Percentiles rank a stretch among this genome's conserved stretches.
Evolutionary conservation across 805 yeast species (phyloP).

Genomic region (Pichia paraexigua): DNA sequence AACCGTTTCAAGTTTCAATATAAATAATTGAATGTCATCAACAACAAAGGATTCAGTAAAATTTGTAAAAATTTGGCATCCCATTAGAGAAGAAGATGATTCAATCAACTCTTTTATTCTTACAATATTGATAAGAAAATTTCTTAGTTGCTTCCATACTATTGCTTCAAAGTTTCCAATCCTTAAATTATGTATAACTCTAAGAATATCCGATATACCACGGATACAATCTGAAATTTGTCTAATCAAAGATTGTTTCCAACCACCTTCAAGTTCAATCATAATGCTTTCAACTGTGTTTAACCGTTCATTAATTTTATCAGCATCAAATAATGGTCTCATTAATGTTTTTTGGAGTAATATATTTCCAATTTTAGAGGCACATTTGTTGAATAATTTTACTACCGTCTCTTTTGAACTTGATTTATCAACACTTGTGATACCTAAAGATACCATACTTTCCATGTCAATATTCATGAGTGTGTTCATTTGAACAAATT

Average conservation of each 20-base stretch:
- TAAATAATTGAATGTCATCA: constrained; percentile 8
- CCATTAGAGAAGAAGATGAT: not conserved
- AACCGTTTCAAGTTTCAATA: constrained; percentile 17
- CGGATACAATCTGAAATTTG: constrained; percentile 18
- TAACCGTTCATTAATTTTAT: constrained; percentile 25
- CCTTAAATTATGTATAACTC: constrained; percentile 15
- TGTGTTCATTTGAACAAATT: constrained; percentile 3
- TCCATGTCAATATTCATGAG: constrained; percentile 25
- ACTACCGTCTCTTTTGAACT: constrained; percentile 12
- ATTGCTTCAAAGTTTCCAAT: constrained; percentile 21
- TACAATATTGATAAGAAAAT: constrained; percentile 17
- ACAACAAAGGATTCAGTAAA: constrained; percentile 13
- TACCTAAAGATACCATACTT: constrained; percentile 20
- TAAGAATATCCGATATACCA: constrained; percentile 25
- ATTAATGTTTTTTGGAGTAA: constrained; percentile 29
- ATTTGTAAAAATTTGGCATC: constrained; percentile 10
- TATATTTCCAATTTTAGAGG: constrained; percentile 25
- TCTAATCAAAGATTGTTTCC: constrained; percentile 11
- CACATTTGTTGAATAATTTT: constrained; percentile 20
- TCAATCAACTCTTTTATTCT: constrained; percentile 13
- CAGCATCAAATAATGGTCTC: constrained; percentile 27
- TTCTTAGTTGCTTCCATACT: constrained; percentile 26
- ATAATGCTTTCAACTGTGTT: constrained; percentile 23
- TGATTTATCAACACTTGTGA: constrained; percentile 7
- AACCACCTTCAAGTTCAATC: constrained; percentile 2